Conservation (phyloP, 148 eudicot species). For the Persicaria maculosa region DNA sequence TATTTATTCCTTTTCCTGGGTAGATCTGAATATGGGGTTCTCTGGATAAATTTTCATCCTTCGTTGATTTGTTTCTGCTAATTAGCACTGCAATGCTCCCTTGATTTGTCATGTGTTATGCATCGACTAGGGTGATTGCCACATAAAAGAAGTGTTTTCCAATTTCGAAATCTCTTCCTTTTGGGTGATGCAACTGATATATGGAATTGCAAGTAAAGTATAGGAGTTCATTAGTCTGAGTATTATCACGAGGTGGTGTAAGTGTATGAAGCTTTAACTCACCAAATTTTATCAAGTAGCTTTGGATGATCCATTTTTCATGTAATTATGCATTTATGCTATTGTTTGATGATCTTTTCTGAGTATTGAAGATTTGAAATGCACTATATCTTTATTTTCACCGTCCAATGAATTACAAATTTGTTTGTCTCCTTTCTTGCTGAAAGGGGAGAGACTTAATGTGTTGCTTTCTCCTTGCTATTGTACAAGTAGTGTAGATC, state of each 20-base stretch:
- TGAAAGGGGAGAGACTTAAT: not conserved
- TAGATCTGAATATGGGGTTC: not conserved
- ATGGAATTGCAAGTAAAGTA: not conserved
- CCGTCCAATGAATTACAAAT: not conserved
- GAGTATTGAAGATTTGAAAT: not conserved
- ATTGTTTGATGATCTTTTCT: not conserved
- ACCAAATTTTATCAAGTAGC: not conserved
- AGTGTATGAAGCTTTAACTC: not conserved
- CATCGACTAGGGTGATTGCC: not conserved
- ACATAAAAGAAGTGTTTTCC: not conserved
- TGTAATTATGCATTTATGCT: not conserved
- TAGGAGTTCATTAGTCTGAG: not conserved
- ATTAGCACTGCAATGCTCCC: not conserved
- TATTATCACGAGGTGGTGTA: not conserved
- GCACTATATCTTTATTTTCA: not conserved
- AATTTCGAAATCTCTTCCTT: not conserved
- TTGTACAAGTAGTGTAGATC: not conserved
- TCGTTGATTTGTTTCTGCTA: not conserved
- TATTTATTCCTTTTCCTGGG: not conserved
- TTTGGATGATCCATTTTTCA: not conserved
- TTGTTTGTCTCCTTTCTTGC: not conserved
- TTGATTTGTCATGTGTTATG: not conserved
- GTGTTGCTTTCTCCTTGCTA: not conserved
- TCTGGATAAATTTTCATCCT: not conserved
- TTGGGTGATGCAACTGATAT: not conserved